Evolutionary conservation across 1,284 basidiomycete genomes (phyloP).

Genomic region (Boletus hoseneyae): DNA sequence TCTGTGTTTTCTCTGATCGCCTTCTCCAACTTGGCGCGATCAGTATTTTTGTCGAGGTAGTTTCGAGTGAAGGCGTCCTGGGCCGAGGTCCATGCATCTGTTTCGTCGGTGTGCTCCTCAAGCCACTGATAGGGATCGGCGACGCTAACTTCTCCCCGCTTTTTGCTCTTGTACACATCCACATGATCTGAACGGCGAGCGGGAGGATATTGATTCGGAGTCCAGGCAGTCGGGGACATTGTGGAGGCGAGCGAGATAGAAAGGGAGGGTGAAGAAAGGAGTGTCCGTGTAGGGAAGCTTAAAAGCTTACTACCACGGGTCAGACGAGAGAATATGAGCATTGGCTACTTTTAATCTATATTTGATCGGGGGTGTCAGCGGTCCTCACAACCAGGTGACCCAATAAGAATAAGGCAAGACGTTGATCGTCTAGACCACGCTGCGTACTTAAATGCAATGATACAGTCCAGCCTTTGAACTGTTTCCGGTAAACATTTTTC

Average conservation of each 20-base stretch:
- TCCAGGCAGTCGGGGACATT: conserved; percentile 38
- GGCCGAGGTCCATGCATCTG: conserved; percentile 57
- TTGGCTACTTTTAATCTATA: conserved; percentile 21
- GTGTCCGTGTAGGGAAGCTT: conserved; percentile 14
- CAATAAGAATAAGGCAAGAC: conserved; percentile 12
- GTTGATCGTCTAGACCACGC: not conserved
- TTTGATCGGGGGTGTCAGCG: conserved; percentile 32
- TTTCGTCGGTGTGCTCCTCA: conserved; percentile 59
- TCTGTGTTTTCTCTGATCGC: conserved; percentile 62
- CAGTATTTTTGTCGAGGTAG: conserved; percentile 60
- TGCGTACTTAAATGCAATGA: not conserved
- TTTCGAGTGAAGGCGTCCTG: conserved; percentile 61
- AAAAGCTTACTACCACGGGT: conserved; percentile 23
- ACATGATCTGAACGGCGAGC: conserved; percentile 62
- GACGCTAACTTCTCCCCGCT: conserved; percentile 56
- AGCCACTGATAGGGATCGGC: conserved; percentile 75
- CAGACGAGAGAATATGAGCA: conserved; percentile 8
- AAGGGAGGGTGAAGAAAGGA: conserved; percentile 21
- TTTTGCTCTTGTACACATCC: conserved; percentile 66
- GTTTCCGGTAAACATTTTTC: not conserved
- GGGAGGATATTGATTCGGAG: conserved; percentile 53
- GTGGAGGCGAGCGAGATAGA: conserved; percentile 12
- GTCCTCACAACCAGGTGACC: conserved; percentile 20
- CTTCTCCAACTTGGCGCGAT: conserved; percentile 55
- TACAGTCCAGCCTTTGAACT: conserved; percentile 7